Percentiles rank a stretch among this genome's conserved stretches.
Evolutionary conservation across 1,139 yeast genomes (phyloP).

Genomic region (Kurtzmaniella natalensis): DNA sequence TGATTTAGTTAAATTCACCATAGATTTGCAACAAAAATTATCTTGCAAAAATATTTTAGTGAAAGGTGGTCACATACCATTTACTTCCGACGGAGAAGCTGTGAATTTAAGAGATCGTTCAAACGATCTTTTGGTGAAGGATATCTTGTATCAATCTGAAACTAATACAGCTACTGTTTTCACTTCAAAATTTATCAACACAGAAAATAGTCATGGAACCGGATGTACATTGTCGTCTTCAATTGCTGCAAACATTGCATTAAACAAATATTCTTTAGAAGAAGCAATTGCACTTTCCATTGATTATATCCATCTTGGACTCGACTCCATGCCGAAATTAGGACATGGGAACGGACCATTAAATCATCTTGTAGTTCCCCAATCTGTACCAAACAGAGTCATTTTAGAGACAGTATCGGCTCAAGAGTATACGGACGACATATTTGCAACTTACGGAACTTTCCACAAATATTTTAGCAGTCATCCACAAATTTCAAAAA

Average conservation of each 20-base stretch:
- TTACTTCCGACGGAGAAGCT: constrained; percentile 21
- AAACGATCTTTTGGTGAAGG: constrained; percentile 37
- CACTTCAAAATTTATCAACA: constrained; percentile 44
- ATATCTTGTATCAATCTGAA: constrained; percentile 54
- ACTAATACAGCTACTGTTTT: constrained; percentile 37
- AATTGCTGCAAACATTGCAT: constrained; percentile 70
- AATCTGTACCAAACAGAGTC: not conserved
- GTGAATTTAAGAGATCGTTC: not conserved
- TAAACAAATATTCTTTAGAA: constrained; percentile 34
- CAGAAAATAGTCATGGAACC: constrained; percentile 77
- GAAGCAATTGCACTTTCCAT: constrained; percentile 55
- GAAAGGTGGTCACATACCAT: constrained; percentile 80
- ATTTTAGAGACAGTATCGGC: not conserved
- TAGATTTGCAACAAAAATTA: constrained; percentile 33
- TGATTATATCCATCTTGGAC: constrained; percentile 64
- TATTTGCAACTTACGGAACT: constrained; percentile 7
- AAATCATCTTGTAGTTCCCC: constrained; percentile 44
- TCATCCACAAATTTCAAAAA: constrained; percentile 52
- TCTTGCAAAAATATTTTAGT: constrained; percentile 56
- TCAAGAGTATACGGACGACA: too few relatives aligned
- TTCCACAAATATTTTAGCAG: constrained; percentile 48
- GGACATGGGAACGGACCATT: constrained; percentile 74
- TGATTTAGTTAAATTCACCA: constrained; percentile 40
- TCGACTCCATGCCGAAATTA: constrained; percentile 34
- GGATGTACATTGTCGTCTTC: constrained; percentile 88